Base-by-base conservation (phyloP, 2,329 filamentous ascomycete species). In the Chaetomium strumarium region DNA sequence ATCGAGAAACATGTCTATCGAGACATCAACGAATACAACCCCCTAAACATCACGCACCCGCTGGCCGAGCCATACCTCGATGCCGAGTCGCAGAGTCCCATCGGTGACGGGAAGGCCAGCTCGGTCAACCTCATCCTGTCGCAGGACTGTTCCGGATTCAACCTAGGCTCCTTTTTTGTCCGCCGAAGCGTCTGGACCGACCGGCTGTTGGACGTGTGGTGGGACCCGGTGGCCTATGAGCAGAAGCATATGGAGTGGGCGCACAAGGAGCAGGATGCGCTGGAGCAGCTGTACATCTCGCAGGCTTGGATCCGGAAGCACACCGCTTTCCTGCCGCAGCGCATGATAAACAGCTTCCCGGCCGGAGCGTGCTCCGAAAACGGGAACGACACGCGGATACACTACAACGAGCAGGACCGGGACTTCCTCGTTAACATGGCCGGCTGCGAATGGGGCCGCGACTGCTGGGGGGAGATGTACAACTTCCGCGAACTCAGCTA, bases 221-320 rank as follows among this genome's bases (percentile, higher is more conserved):
- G 93, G 93, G 93, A 99, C 64, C 93, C 93, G 0, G 91, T 97
- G 30, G 83, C 86, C 52, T 99, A 99, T 69, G 93, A 99, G 72
- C 93, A 99, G 72, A 95, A 90, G 67, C 93, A 99, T 69, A 96
- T 96, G 91, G 82, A 93, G 57, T 99, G 93, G 93, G 91, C 93
- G 65, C 93, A 99, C 75, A 97, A 97, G 68, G 93, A 99, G 69
- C 93, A 99, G 71, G 91, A 97, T 66, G 90, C 91, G 1, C 74
- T 99, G 39, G 91, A 96, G 72, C 87, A 95, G 71, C 77, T 99
- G 57, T 99, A 99, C 72, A 80, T 78, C 52, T 86, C 86, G 51
- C 92, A 97, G 67, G 89, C 93, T 0, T 99, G 93, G 91, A 83
- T 97, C 49, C 84, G 93, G 54, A 84, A 88, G 51, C 88, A 93